Evolutionary conservation across 2,329 filamentous ascomycete species (phyloP).

Genomic region (Diaporthe ampelina): DNA sequence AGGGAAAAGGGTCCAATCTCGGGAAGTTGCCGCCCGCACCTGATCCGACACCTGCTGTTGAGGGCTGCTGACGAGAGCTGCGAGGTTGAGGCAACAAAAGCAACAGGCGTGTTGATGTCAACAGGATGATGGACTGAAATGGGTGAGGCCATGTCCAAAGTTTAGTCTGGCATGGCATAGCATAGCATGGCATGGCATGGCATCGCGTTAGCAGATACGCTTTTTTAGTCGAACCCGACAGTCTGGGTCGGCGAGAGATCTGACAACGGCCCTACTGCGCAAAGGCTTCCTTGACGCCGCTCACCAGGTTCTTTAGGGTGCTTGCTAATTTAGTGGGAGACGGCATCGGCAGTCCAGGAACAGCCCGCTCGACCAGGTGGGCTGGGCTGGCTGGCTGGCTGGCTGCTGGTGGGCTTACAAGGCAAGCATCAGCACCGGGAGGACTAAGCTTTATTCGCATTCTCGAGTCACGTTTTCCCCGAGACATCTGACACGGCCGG

Average conservation of each 20-base stretch:
- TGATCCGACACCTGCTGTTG: conserved; percentile 6
- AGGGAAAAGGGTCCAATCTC: background rate
- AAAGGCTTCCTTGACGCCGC: conserved; percentile 44
- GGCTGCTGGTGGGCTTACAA: conserved; percentile 8
- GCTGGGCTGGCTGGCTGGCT: conserved; percentile 13
- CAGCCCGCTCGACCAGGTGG: conserved; percentile 34
- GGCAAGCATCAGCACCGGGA: conserved; percentile 26
- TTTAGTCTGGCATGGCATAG: conserved; percentile 25
- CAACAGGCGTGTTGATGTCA: background rate
- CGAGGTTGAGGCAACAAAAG: background rate
- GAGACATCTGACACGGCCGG: conserved; percentile 10
- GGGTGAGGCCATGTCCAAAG: conserved; percentile 20
- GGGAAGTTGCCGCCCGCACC: conserved; percentile 3
- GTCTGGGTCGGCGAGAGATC: conserved; percentile 56
- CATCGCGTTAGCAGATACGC: conserved; percentile 45
- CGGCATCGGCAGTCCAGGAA: conserved; percentile 39
- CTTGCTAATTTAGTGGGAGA: conserved; percentile 42
- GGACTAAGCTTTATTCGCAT: conserved; percentile 22
- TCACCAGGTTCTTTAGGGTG: conserved; percentile 41
- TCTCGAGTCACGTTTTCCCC: conserved; percentile 14
- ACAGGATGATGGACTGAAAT: background rate
- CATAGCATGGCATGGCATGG: conserved; percentile 29
- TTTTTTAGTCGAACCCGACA: conserved; percentile 57
- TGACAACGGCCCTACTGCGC: conserved; percentile 49
- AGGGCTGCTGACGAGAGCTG: conserved; percentile 2